Evolutionary conservation across 768 basidiomycete species (phyloP).

Genomic region (Russula ochroleuca): DNA sequence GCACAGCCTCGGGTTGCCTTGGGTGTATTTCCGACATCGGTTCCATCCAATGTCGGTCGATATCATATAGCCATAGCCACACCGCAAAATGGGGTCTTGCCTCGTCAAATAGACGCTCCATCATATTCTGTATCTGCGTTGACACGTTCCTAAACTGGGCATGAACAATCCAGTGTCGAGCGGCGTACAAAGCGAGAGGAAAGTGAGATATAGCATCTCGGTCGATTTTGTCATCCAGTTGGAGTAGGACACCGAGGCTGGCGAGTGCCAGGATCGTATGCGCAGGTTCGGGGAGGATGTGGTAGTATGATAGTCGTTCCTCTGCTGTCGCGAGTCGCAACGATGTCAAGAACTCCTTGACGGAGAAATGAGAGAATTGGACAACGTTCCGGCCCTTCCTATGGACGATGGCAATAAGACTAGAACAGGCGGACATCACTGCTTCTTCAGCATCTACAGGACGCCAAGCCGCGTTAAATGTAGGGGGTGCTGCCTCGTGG

Average conservation of each 20-base stretch:
- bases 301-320: slow-evolving; percentile 8
- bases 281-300: slow-evolving; percentile 4
- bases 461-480: slow-evolving; percentile 2
- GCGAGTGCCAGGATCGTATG: slow-evolving; percentile 5
- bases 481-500: not conserved
- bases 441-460: slow-evolving; percentile 12
- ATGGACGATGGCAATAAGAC: not conserved
- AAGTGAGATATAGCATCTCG: not conserved
- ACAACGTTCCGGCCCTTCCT: not conserved
- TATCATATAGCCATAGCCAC: slow-evolving; percentile 15
- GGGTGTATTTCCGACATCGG: not conserved
- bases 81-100: not conserved
- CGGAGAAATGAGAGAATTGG: slow-evolving; percentile 22
- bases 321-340: not conserved
- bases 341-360: slow-evolving; percentile 21
- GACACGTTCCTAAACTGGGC: not conserved
- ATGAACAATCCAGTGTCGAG: slow-evolving; percentile 13
- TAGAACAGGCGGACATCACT: slow-evolving; percentile 3
- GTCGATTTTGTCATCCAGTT: not conserved
- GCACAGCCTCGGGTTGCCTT: not conserved
- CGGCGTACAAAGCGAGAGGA: not conserved
- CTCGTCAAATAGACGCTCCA: slow-evolving; percentile 4
- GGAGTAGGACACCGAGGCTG: slow-evolving; percentile 9
- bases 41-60: slow-evolving; percentile 1
- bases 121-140: not conserved